Percentiles rank a stretch among this genome's conserved stretches.
Evolutionary conservation across 345 rosid genomes (phyloP).

Genomic region (Odontarrhena argentea): DNA sequence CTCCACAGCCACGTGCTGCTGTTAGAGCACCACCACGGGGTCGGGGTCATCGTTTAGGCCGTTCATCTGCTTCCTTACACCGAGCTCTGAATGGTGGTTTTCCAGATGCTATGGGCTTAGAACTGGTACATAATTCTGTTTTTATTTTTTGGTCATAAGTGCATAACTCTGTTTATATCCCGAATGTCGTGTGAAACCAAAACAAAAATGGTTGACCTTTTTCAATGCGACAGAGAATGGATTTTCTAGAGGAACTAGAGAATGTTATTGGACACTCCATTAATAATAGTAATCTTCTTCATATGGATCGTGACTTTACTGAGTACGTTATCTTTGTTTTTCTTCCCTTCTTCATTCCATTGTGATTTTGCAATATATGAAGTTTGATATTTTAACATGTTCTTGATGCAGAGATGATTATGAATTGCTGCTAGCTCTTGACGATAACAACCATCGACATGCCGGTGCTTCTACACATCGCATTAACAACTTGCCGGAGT

Average conservation of each 20-base stretch:
- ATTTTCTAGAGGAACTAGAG: conserved; percentile 80
- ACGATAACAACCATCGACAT: conserved; percentile 61
- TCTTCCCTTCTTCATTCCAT: background rate
- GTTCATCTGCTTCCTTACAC: conserved; percentile 44
- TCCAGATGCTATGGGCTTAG: conserved; percentile 67
- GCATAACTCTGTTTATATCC: conserved; percentile 28
- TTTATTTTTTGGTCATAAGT: conserved; percentile 37
- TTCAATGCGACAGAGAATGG: conserved; percentile 59
- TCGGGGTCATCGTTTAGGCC: conserved; percentile 54
- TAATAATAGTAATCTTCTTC: conserved; percentile 49
- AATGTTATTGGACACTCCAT: conserved; percentile 52
- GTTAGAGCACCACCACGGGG: conserved; percentile 47
- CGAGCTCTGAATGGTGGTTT: conserved; percentile 60
- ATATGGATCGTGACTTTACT: conserved; percentile 77
- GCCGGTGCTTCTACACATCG: conserved; percentile 66
- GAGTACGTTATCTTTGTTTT: conserved; percentile 52
- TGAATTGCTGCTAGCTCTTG: conserved; percentile 89
- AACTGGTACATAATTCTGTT: conserved; percentile 54
- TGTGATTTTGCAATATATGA: conserved; percentile 4
- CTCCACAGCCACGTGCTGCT: conserved; percentile 45
- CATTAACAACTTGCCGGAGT: conserved; percentile 79
- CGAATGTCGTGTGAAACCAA: background rate
- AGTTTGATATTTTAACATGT: conserved; percentile 3
- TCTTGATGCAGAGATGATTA: conserved; percentile 71
- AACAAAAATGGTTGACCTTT: background rate